These are phyloP conservation scores for Phylloporus arenicola DNA, from an alignment of 768 basidiomycete genomes.

Conservation along the genomic window DNA sequence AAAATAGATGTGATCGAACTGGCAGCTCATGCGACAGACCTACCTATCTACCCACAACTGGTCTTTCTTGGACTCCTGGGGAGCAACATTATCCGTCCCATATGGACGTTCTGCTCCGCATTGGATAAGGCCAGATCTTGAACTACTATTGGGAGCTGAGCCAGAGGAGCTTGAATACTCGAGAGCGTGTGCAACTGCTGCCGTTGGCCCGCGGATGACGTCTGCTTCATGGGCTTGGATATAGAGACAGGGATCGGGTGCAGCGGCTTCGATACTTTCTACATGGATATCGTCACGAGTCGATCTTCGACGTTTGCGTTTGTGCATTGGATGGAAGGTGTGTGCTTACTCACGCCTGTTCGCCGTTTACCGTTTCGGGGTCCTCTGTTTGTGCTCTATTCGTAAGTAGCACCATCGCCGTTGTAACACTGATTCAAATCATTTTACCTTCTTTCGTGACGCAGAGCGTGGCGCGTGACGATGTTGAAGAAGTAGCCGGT, in stretches of 20 bases:
- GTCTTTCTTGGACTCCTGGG: background rate
- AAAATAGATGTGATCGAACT: conserved; percentile 4
- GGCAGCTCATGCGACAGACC: conserved; percentile 32
- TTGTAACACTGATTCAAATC: no score
- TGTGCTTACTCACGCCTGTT: no score
- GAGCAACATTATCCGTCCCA: conserved; percentile 1
- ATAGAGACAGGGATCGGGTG: conserved; percentile 34
- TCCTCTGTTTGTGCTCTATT: no score
- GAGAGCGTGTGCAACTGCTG: conserved; percentile 32
- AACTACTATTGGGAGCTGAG: conserved; percentile 4
- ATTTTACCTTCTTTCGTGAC: no score
- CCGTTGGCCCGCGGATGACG: conserved; percentile 50
- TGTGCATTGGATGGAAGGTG: conserved; percentile 13
- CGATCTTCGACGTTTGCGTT: conserved; percentile 22
- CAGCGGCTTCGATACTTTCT: background rate
- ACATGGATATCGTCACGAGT: conserved; percentile 2
- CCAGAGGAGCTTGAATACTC: conserved; percentile 22
- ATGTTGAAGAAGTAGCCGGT: background rate
- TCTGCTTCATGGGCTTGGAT: conserved; percentile 78
- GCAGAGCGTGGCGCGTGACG: background rate
- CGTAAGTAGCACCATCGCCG: no score
- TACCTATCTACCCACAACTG: conserved; percentile 82
- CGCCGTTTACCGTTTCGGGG: no score
- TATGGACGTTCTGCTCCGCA: conserved; percentile 22
- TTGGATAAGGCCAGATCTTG: conserved; percentile 33